Percentiles rank a stretch among this genome's conserved stretches.
Conservation (phyloP, 306 rosid genomes). For the Nissolia schottii region DNA sequence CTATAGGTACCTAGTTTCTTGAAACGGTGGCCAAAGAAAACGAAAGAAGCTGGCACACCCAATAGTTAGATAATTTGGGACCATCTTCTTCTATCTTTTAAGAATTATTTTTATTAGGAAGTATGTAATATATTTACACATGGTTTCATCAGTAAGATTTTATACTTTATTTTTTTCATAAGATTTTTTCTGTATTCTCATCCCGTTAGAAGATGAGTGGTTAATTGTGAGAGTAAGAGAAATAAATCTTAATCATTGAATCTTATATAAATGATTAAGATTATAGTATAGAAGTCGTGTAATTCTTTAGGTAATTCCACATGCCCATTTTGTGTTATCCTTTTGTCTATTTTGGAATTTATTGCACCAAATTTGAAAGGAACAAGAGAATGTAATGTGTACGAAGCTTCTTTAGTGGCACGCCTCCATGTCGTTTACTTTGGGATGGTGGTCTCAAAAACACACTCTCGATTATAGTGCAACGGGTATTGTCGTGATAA, state of each 20-base stretch:
- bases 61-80: neutral
- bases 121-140: neutral
- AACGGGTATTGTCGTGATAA: too few species aligned
- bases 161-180: neutral
- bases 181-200: neutral
- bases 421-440: slow-evolving; percentile 28
- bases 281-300: too few species aligned
- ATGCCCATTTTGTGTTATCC: neutral
- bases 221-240: too few species aligned
- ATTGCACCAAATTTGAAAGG: slow-evolving; percentile 41
- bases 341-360: slow-evolving; percentile 29
- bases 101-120: too few species aligned
- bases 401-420: slow-evolving; percentile 44
- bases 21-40: slow-evolving; percentile 3
- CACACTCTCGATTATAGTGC: slow-evolving; percentile 11
- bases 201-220: too few species aligned
- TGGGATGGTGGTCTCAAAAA: slow-evolving; percentile 15
- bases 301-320: too few species aligned
- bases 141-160: neutral
- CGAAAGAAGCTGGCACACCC: neutral
- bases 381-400: slow-evolving; percentile 44
- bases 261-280: too few species aligned
- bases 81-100: neutral
- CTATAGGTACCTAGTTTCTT: neutral
- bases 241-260: too few species aligned